Evolutionary conservation across 306 rosid species (phyloP).

Genomic region (Rosa lucieae): DNA sequence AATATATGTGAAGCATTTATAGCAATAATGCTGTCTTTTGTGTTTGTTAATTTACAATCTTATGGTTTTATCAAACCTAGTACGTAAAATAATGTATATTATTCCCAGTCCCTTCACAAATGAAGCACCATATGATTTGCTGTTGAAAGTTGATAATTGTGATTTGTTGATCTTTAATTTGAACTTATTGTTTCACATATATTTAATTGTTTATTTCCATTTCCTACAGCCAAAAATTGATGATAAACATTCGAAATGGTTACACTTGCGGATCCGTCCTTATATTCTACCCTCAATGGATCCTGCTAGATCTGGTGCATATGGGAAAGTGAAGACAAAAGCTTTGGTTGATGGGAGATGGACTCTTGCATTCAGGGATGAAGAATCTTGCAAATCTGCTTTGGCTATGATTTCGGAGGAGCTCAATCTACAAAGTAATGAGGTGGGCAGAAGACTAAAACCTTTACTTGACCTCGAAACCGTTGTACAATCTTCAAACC

Average conservation of each 20-base stretch:
- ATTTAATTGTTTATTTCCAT: constrained; percentile 20
- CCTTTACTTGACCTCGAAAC: constrained; percentile 65
- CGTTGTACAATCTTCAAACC: constrained; percentile 37
- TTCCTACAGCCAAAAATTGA: constrained; percentile 76
- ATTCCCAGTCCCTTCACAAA: not conserved
- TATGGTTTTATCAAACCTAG: not conserved
- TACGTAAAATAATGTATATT: not conserved
- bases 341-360: constrained; percentile 90
- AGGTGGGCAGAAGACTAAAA: constrained; percentile 76
- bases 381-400: constrained; percentile 75
- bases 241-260: constrained; percentile 71
- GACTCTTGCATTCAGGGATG: constrained; percentile 87
- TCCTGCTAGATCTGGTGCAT: constrained; percentile 47
- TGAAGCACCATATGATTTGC: not conserved
- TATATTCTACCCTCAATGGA: constrained; percentile 63
- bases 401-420: constrained; percentile 68
- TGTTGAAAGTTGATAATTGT: not conserved
- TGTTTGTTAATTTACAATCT: not conserved
- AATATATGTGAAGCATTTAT: not conserved
- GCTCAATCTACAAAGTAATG: constrained; percentile 47
- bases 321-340: constrained; percentile 40
- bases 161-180: not conserved
- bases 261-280: constrained; percentile 84
- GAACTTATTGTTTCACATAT: constrained; percentile 7
- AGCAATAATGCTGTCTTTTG: not conserved